Conservation (phyloP, 2,329 filamentous ascomycete species). For the Fusarium guadeloupense region DNA sequence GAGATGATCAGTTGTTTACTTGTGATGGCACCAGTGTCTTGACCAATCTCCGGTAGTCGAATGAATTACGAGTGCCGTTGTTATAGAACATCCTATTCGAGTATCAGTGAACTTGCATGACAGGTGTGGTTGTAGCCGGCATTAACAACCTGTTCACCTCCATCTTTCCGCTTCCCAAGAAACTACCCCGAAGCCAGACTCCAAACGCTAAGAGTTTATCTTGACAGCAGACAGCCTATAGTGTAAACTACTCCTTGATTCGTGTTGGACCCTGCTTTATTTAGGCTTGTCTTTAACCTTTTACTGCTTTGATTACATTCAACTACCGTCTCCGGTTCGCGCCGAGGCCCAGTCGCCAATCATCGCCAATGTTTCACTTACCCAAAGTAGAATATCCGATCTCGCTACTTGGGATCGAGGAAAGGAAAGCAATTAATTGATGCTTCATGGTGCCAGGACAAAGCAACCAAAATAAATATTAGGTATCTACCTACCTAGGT, state of each 20-base stretch:
- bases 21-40: neutral
- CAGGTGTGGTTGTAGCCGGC: conserved; percentile 36
- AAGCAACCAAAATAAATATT: no score
- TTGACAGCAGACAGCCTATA: neutral
- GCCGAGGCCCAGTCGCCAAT: conserved; percentile 33
- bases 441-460: no score
- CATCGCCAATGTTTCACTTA: conserved; percentile 9
- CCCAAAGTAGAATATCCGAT: conserved; percentile 13
- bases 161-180: conserved; percentile 30
- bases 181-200: conserved; percentile 17
- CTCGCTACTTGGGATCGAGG: neutral
- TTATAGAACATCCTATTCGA: conserved; percentile 9
- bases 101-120: neutral
- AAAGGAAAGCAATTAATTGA: neutral
- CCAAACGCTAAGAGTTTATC: neutral
- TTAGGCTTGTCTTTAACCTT: neutral
- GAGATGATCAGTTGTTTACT: neutral
- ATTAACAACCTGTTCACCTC: conserved; percentile 25
- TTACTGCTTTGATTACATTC: neutral
- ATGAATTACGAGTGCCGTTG: neutral
- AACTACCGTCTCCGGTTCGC: conserved; percentile 10
- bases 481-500: no score
- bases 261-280: conserved; percentile 1
- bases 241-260: no score
- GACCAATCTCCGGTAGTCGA: neutral